Percentiles rank a stretch among this genome's conserved stretches.
Evolutionary conservation across 208 protist species (phyloP).

Genomic region (Trichomonas vaginalis): DNA sequence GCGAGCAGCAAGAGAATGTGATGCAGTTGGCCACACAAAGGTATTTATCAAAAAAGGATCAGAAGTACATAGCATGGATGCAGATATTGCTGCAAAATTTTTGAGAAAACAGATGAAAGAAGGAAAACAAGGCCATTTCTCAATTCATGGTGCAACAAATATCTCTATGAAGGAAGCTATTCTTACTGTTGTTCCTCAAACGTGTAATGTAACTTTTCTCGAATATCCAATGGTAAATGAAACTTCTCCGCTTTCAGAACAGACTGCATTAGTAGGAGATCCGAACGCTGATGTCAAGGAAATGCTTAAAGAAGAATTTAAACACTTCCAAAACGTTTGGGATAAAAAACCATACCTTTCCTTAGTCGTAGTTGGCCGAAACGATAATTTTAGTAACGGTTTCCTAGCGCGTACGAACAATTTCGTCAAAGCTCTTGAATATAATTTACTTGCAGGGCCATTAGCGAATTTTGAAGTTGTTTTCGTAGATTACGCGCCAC

Average conservation of each 20-base stretch:
- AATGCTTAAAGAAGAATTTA: neutral
- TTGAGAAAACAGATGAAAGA: neutral
- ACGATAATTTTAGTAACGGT: neutral
- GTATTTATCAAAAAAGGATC: too few species aligned
- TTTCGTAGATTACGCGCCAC: neutral
- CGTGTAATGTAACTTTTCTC: neutral
- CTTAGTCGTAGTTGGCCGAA: neutral
- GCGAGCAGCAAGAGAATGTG: neutral
- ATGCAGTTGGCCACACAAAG: neutral
- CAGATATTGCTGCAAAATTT: neutral
- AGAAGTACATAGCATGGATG: neutral
- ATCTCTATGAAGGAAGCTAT: neutral
- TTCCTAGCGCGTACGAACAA: neutral
- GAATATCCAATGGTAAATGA: neutral
- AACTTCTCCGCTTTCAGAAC: neutral
- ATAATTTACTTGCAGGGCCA: neutral
- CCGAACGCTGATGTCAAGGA: neutral
- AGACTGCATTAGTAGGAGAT: neutral
- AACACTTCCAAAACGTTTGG: neutral
- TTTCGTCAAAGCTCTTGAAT: neutral
- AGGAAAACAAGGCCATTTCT: neutral
- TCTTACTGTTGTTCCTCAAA: neutral
- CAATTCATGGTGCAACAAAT: neutral
- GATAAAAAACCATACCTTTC: neutral
- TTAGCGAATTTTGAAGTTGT: neutral